Percentiles rank a stretch among this genome's conserved stretches.
Conservation (phyloP, 2,329 filamentous ascomycete species). For the Paramyrothecium roridum region DNA sequence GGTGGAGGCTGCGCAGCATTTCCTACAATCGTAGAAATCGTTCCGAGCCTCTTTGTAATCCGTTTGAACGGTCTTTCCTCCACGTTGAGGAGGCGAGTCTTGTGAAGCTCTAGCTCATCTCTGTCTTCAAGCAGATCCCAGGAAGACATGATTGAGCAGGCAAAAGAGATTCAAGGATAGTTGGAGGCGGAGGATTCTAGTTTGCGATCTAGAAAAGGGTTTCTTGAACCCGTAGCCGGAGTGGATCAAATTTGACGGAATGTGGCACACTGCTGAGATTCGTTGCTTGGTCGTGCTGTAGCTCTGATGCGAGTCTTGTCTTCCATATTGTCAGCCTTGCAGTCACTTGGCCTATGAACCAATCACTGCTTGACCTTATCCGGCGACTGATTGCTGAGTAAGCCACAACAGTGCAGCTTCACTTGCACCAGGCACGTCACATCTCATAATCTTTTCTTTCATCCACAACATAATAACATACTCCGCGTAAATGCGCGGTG, state of each 20-base stretch:
- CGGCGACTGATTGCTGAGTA: not conserved
- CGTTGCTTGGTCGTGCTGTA: too few relatives aligned
- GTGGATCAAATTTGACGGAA: too few relatives aligned
- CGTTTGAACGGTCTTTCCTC: constrained; percentile 92
- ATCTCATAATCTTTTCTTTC: not conserved
- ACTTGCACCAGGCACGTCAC: not conserved
- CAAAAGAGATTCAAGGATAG: not conserved
- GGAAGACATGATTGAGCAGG: constrained; percentile 33
- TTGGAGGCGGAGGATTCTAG: too few relatives aligned
- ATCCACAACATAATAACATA: not conserved
- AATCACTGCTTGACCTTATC: not conserved
- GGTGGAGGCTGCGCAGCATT: constrained; percentile 14
- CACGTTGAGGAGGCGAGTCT: constrained; percentile 79
- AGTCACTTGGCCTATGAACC: not conserved
- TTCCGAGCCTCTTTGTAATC: constrained; percentile 76
- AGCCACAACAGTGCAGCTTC: not conserved
- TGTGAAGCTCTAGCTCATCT: constrained; percentile 83
- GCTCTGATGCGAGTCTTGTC: too few relatives aligned
- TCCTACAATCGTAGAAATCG: constrained; percentile 60
- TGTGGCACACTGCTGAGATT: too few relatives aligned
- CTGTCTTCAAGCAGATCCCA: constrained; percentile 71
- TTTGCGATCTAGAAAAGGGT: not conserved
- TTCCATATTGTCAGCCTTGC: not conserved
- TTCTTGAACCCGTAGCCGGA: too few relatives aligned
- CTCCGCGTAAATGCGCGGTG: too few relatives aligned